A percentile compares a stretch with the other conserved stretches of the same genome.
These are phyloP conservation scores for Aspergillus egyptiacus DNA, from an alignment of 495 filamentous ascomycete species.

Conservation along the genomic window DNA sequence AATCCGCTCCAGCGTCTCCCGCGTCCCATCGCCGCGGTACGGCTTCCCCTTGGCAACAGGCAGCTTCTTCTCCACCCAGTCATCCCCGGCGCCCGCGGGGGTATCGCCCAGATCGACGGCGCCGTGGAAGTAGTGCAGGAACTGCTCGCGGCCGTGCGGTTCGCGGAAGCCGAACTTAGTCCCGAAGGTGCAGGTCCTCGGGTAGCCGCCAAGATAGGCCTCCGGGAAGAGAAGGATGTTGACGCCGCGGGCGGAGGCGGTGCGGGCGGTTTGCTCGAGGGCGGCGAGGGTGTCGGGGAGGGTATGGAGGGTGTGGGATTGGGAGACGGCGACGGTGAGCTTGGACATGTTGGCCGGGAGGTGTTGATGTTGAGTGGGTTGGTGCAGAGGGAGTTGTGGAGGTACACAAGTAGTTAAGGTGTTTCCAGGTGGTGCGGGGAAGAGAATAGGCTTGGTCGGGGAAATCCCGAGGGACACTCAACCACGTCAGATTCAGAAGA, in stretches of 20 bases:
- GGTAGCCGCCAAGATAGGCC: slow-evolving; percentile 90
- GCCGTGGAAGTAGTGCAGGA: slow-evolving; percentile 67
- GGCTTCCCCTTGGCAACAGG: slow-evolving; percentile 42
- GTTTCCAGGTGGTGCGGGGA: too few relatives aligned
- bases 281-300: slow-evolving; percentile 59
- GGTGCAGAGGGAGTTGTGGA: too few relatives aligned
- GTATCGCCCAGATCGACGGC: slow-evolving; percentile 87
- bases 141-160: slow-evolving; percentile 72
- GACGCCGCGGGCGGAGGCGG: slow-evolving; percentile 42
- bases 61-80: slow-evolving; percentile 63
- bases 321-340: slow-evolving; percentile 70
- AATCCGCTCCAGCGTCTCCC: slow-evolving; percentile 70
- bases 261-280: slow-evolving; percentile 50
- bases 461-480: too few relatives aligned
- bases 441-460: too few relatives aligned
- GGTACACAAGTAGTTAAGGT: too few relatives aligned
- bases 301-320: slow-evolving; percentile 63
- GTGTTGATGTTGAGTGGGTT: background rate
- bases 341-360: slow-evolving; percentile 30
- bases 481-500: too few relatives aligned
- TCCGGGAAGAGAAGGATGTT: slow-evolving; percentile 87
- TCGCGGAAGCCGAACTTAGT: slow-evolving; percentile 63
- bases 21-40: slow-evolving; percentile 74
- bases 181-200: slow-evolving; percentile 76
- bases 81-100: slow-evolving; percentile 63